A percentile compares a stretch with the other conserved stretches of the same genome.
Conservation (phyloP, 75 land plant genomes). For the Cupressus sempervirens region DNA sequence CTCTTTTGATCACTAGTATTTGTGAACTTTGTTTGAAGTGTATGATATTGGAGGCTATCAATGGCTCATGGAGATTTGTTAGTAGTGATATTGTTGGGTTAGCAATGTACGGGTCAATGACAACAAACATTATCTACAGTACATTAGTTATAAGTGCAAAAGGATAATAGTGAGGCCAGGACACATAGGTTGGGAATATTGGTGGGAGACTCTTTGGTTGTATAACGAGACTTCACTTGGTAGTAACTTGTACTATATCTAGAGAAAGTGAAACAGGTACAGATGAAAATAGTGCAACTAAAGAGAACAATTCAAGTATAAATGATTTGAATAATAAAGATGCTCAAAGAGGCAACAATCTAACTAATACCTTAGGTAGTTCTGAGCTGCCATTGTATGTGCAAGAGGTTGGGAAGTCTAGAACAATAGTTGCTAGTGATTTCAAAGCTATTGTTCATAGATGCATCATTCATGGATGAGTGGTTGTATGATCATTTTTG, state of each 20-base stretch:
- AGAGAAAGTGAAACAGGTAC: conserved; percentile 8
- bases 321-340: neutral
- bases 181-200: too few relatives aligned
- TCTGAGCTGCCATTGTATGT: neutral
- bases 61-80: too few relatives aligned
- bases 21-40: too few relatives aligned
- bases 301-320: conserved; percentile 11
- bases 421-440: conserved; percentile 47
- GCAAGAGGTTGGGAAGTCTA: conserved; percentile 15
- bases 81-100: too few relatives aligned
- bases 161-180: too few relatives aligned
- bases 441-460: conserved; percentile 97
- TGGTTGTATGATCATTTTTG: conserved; percentile 84
- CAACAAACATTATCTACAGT: too few relatives aligned
- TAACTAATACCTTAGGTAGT: neutral
- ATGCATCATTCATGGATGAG: conserved; percentile 94
- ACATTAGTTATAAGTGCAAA: too few relatives aligned
- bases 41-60: too few relatives aligned
- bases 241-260: conserved; percentile 26
- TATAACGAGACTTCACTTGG: too few relatives aligned
- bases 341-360: neutral
- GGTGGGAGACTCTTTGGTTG: too few relatives aligned
- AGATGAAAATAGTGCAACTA: conserved; percentile 8
- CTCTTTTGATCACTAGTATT: too few relatives aligned
- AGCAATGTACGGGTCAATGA: too few relatives aligned